These are phyloP conservation scores for Powellomyces hirtus DNA, from an alignment of 192 early-diverging fungal species.

Conservation along the genomic window DNA sequence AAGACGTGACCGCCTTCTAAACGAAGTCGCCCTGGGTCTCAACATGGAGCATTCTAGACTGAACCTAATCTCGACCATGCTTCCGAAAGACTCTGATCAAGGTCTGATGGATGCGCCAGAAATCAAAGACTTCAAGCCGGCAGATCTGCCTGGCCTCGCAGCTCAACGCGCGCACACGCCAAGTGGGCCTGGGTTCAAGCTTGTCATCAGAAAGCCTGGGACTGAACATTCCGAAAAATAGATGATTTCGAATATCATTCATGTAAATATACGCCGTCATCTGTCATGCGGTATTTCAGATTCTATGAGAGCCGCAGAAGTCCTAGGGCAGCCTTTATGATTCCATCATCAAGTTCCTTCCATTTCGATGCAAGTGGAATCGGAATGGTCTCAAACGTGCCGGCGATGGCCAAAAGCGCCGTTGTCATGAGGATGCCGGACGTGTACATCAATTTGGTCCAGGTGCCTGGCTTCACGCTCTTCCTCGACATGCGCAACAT, in stretches of 20 bases:
- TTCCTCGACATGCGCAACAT: neutral
- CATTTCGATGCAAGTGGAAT: conserved; percentile 25
- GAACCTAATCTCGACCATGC: conserved; percentile 32
- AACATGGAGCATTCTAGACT: conserved; percentile 34
- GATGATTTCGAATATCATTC: too few relatives aligned
- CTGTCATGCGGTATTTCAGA: too few relatives aligned
- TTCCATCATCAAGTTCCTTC: conserved; percentile 8
- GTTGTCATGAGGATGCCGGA: neutral
- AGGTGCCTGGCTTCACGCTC: conserved; percentile 8
- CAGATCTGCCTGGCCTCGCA: neutral
- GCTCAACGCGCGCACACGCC: neutral
- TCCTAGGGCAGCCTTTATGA: neutral
- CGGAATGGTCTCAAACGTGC: conserved; percentile 15
- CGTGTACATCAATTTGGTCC: conserved; percentile 8
- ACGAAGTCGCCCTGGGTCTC: conserved; percentile 35
- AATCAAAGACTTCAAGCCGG: conserved; percentile 26
- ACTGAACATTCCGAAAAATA: too few relatives aligned
- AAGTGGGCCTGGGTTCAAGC: conserved; percentile 25
- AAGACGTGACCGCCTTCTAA: conserved; percentile 37
- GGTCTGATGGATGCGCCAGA: conserved; percentile 28
- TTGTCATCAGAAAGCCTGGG: conserved; percentile 1
- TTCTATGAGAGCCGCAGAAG: too few relatives aligned
- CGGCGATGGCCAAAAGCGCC: conserved; percentile 7
- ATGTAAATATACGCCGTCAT: too few relatives aligned
- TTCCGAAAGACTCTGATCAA: conserved; percentile 34